These are phyloP conservation scores for Erodium trifolium DNA, from an alignment of 441 rosid genomes.

Conservation along the genomic window DNA sequence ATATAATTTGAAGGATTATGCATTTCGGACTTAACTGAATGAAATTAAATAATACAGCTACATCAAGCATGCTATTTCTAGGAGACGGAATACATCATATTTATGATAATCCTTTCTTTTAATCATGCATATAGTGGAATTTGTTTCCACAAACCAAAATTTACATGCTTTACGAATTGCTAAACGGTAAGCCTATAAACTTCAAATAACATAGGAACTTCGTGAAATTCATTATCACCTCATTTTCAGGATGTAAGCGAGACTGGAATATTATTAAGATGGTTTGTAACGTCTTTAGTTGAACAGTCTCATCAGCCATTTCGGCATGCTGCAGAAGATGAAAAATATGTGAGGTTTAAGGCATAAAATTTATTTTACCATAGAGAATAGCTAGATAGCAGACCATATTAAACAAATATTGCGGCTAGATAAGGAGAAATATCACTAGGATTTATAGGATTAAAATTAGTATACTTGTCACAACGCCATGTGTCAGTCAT, in stretches of 20 bases:
- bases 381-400: constrained; percentile 10
- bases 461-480: neutral
- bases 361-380: neutral
- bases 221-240: constrained; percentile 39
- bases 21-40: too few relatives aligned
- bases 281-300: constrained; percentile 87
- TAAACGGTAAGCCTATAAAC: neutral
- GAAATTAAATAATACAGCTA: too few relatives aligned
- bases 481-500: neutral
- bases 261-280: constrained; percentile 86
- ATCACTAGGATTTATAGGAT: neutral
- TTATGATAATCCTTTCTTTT: neutral
- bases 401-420: neutral
- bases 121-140: constrained; percentile 8
- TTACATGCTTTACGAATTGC: constrained; percentile 9
- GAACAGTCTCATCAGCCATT: constrained; percentile 87
- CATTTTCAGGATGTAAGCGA: constrained; percentile 77
- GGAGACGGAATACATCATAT: neutral
- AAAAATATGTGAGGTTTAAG: constrained; percentile 17
- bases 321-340: constrained; percentile 74
- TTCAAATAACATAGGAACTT: constrained; percentile 18
- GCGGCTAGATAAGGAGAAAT: neutral
- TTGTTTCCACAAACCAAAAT: constrained; percentile 2
- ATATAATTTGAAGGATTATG: too few relatives aligned
- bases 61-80: too few relatives aligned